Conservation (phyloP, 2,329 filamentous ascomycete genomes). For the Furcasterigmium furcatum region DNA sequence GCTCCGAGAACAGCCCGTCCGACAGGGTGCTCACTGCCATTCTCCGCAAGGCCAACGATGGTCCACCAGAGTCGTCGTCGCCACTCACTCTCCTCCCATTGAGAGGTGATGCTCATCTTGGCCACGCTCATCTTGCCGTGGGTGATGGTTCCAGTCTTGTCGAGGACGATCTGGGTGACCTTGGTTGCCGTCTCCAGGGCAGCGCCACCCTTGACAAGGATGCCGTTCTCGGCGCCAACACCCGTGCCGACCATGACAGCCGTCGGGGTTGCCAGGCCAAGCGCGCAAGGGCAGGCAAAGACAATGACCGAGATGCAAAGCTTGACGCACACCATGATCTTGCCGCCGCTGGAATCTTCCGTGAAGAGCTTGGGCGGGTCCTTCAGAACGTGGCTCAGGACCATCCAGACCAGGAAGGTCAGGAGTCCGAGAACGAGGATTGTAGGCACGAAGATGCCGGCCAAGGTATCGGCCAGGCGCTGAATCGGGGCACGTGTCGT, state of each 20-base stretch:
- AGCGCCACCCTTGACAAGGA: slow-evolving; percentile 95
- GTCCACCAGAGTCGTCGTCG: slow-evolving; percentile 86
- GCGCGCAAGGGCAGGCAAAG: slow-evolving; percentile 93
- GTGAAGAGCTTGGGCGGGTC: slow-evolving; percentile 89
- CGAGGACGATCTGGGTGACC: slow-evolving; percentile 84
- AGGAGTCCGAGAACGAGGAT: slow-evolving; percentile 81
- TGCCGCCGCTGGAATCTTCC: slow-evolving; percentile 77
- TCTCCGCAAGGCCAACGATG: slow-evolving; percentile 91
- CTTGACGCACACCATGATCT: slow-evolving; percentile 94
- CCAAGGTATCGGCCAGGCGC: slow-evolving; percentile 82
- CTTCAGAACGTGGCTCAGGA: slow-evolving; percentile 80
- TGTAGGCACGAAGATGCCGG: slow-evolving; percentile 88
- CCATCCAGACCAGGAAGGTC: slow-evolving; percentile 92
- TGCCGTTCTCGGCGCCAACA: slow-evolving; percentile 90
- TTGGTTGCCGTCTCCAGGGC: slow-evolving; percentile 88
- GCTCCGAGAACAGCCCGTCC: slow-evolving; percentile 80
- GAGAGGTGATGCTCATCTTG: slow-evolving; percentile 59
- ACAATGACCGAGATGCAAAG: slow-evolving; percentile 98
- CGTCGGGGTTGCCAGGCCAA: slow-evolving; percentile 93
- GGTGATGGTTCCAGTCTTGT: slow-evolving; percentile 95
- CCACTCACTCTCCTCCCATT: slow-evolving; percentile 68
- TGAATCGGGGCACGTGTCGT: slow-evolving; percentile 94
- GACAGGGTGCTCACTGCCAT: slow-evolving; percentile 92
- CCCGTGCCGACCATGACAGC: slow-evolving; percentile 99
- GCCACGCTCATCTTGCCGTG: slow-evolving; percentile 94